phyloP scores from a whole-genome alignment of 1,284 basidiomycete species.

The Vanrija humicola region DNA sequence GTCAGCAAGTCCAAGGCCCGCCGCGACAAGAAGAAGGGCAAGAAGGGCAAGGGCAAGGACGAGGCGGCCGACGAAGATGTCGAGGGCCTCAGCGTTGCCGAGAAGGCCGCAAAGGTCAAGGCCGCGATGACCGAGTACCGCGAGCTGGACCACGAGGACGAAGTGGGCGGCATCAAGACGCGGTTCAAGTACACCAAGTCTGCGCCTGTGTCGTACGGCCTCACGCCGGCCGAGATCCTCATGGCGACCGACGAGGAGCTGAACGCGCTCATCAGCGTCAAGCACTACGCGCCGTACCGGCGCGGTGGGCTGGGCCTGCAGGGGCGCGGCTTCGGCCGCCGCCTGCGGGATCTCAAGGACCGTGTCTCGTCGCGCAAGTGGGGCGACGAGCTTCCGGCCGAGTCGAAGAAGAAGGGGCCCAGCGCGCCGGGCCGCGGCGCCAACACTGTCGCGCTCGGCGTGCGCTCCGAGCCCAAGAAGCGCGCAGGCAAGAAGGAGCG shows the following conservation, averaged over 20 bases:
- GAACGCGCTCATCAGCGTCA: slow-evolving; percentile 83
- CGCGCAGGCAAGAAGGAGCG: slow-evolving; percentile 52
- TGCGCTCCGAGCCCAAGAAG: slow-evolving; percentile 25
- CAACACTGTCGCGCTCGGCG: slow-evolving; percentile 13
- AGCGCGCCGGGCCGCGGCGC: slow-evolving; percentile 5
- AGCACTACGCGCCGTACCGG: slow-evolving; percentile 89
- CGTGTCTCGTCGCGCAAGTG: slow-evolving; percentile 54
- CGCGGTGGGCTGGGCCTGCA: slow-evolving; percentile 47
- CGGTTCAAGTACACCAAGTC: slow-evolving; percentile 88
- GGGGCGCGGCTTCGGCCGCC: slow-evolving; percentile 64
- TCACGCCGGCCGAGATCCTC: slow-evolving; percentile 83
- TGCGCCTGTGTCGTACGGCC: slow-evolving; percentile 63
- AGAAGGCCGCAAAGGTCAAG: slow-evolving; percentile 71
- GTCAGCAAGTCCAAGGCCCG: neutral
- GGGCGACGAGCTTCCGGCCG: slow-evolving; percentile 49
- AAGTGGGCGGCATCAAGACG: slow-evolving; percentile 86
- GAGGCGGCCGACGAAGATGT: slow-evolving; percentile 53
- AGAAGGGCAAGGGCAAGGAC: slow-evolving; percentile 53
- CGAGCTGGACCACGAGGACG: slow-evolving; percentile 89
- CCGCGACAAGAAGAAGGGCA: slow-evolving; percentile 54
- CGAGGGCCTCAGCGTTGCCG: slow-evolving; percentile 66
- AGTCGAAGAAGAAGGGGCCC: slow-evolving; percentile 7
- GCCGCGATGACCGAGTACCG: slow-evolving; percentile 88
- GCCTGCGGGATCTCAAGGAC: slow-evolving; percentile 69
- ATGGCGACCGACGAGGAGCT: slow-evolving; percentile 89